These are phyloP conservation scores for Cystobasidiaceae sp. DNA, from an alignment of 1,284 basidiomycete species.

Conservation along the genomic window DNA sequence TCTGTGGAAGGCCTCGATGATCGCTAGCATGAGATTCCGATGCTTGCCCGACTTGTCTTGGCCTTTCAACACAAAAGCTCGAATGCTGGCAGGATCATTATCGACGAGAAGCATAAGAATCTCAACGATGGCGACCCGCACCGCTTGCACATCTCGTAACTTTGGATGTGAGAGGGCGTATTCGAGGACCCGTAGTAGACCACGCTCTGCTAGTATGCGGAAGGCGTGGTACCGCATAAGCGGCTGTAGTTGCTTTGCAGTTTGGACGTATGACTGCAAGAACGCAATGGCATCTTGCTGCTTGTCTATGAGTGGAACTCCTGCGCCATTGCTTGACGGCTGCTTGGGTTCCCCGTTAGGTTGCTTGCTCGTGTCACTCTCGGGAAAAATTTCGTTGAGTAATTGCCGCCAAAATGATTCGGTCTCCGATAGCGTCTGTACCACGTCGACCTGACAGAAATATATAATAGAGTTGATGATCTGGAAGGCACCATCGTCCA, in stretches of 20 bases:
- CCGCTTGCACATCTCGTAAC: slow-evolving; percentile 50
- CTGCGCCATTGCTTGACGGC: not conserved
- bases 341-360: not conserved
- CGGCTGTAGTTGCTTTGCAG: slow-evolving; percentile 95
- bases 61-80: slow-evolving; percentile 68
- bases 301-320: not conserved
- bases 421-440: slow-evolving; percentile 77
- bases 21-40: slow-evolving; percentile 63
- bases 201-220: slow-evolving; percentile 79
- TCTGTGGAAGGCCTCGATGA: slow-evolving; percentile 68
- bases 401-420: slow-evolving; percentile 57
- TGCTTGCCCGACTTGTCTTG: slow-evolving; percentile 41
- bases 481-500: slow-evolving; percentile 95
- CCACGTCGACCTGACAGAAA: slow-evolving; percentile 98
- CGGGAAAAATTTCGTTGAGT: slow-evolving; percentile 25
- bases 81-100: slow-evolving; percentile 81
- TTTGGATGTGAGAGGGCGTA: slow-evolving; percentile 51
- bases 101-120: slow-evolving; percentile 82
- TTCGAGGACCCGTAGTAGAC: slow-evolving; percentile 81
- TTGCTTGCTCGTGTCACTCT: slow-evolving; percentile 14
- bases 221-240: slow-evolving; percentile 82
- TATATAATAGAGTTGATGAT: slow-evolving; percentile 96
- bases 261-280: slow-evolving; percentile 84
- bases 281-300: slow-evolving; percentile 70
- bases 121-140: slow-evolving; percentile 80